Percentiles rank a stretch among this genome's conserved stretches.
Conservation (phyloP, 2,329 filamentous ascomycete species). For the Ophiostoma perfectum region DNA sequence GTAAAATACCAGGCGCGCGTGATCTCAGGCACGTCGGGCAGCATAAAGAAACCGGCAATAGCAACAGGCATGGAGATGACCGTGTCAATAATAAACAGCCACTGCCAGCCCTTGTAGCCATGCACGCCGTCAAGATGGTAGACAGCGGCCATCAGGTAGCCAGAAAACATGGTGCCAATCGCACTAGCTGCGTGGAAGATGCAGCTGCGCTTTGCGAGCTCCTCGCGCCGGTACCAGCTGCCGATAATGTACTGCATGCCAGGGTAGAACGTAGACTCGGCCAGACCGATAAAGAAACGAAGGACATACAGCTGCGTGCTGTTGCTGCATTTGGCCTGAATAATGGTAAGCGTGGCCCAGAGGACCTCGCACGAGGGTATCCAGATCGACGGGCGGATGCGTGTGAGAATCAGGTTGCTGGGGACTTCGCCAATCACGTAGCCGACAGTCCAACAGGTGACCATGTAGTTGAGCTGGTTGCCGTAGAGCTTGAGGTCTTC, state of each 20-base stretch:
- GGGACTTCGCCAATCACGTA: slow-evolving; percentile 39
- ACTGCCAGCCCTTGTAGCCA: slow-evolving; percentile 49
- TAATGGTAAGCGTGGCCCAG: slow-evolving; percentile 36
- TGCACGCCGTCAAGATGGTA: slow-evolving; percentile 47
- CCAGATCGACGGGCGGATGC: slow-evolving; percentile 41
- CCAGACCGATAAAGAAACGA: slow-evolving; percentile 41
- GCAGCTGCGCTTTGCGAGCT: slow-evolving; percentile 48
- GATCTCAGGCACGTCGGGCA: slow-evolving; percentile 39
- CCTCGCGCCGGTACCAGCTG: slow-evolving; percentile 41
- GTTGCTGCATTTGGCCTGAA: slow-evolving; percentile 32
- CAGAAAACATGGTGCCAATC: slow-evolving; percentile 52
- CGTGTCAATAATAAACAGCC: slow-evolving; percentile 55
- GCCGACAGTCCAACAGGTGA: slow-evolving; percentile 34
- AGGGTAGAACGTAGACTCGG: slow-evolving; percentile 38
- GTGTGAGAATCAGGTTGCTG: slow-evolving; percentile 36
- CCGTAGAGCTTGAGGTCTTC: slow-evolving; percentile 38
- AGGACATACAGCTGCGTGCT: slow-evolving; percentile 38
- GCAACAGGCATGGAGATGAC: slow-evolving; percentile 53
- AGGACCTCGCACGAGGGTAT: slow-evolving; percentile 39
- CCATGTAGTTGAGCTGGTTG: slow-evolving; percentile 38
- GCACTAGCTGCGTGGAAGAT: slow-evolving; percentile 47
- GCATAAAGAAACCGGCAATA: slow-evolving; percentile 45
- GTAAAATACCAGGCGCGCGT: slow-evolving; percentile 37
- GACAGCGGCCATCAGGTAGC: slow-evolving; percentile 50
- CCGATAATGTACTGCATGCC: slow-evolving; percentile 42